Conservation (phyloP, 257 asterid genomes). For the Vinca minor region DNA sequence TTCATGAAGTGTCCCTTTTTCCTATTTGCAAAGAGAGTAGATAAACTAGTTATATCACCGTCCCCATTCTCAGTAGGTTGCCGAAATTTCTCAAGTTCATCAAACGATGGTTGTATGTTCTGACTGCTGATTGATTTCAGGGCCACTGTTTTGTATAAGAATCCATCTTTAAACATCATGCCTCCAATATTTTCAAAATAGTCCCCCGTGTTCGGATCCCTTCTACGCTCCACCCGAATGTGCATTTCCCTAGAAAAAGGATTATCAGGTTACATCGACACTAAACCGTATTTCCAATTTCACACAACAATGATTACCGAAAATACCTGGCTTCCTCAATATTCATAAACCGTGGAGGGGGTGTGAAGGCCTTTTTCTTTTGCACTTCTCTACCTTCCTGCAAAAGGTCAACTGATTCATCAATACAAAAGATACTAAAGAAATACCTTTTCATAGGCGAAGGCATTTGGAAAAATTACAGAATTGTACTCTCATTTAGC, state of each 20-base stretch:
- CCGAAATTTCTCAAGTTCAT: too few species aligned
- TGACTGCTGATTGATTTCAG: too few species aligned
- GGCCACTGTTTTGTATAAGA: too few species aligned
- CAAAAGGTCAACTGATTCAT: slow-evolving; percentile 12
- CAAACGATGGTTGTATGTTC: too few species aligned
- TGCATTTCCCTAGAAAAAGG: slow-evolving; percentile 58
- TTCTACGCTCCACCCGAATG: slow-evolving; percentile 72
- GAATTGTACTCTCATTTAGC: background rate
- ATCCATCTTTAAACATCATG: too few species aligned
- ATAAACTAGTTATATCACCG: too few species aligned
- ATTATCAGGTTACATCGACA: slow-evolving; percentile 8
- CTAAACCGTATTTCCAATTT: background rate
- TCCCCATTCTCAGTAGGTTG: too few species aligned
- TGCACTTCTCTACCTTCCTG: slow-evolving; percentile 97
- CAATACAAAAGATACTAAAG: background rate
- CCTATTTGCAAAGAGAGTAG: too few species aligned
- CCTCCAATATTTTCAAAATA: slow-evolving; percentile 76
- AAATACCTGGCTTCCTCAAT: slow-evolving; percentile 73
- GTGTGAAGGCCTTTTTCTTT: slow-evolving; percentile 73
- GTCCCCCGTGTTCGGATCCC: slow-evolving; percentile 77
- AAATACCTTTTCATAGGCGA: background rate
- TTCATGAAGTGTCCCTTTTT: slow-evolving; percentile 94
- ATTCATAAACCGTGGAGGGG: slow-evolving; percentile 85
- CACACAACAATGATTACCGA: background rate
- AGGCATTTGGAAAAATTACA: too few species aligned